phyloP scores from a whole-genome alignment of 257 asterid species.

The Solanum rostratum region DNA sequence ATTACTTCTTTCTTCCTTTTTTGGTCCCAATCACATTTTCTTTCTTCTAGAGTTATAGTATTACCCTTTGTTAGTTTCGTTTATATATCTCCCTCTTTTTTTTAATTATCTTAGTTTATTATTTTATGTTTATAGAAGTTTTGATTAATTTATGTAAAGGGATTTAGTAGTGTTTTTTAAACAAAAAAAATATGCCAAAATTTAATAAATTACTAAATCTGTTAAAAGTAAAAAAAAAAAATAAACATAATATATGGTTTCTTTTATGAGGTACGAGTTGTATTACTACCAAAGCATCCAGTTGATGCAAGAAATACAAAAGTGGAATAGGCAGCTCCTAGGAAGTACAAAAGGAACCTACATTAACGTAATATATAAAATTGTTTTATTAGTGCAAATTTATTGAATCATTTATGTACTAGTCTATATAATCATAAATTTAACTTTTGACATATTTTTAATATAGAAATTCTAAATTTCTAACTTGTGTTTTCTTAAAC shows the following conservation, averaged over 20 bases:
- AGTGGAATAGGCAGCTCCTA: too few species aligned
- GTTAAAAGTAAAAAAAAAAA: too few species aligned
- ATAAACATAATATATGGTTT: too few species aligned
- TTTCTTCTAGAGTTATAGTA: background rate
- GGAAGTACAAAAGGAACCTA: too few species aligned
- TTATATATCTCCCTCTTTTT: background rate
- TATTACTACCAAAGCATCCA: too few species aligned
- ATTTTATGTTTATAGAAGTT: background rate
- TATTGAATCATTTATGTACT: background rate
- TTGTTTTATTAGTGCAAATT: background rate
- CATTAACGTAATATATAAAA: background rate
- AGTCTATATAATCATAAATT: background rate
- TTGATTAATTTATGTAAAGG: background rate
- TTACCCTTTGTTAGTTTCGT: background rate
- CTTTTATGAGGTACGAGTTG: too few species aligned
- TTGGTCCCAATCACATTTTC: background rate
- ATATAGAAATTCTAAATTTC: background rate
- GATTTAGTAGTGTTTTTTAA: too few species aligned
- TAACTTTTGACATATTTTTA: background rate
- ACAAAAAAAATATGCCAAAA: background rate
- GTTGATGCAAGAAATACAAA: too few species aligned
- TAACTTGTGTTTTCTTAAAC: background rate
- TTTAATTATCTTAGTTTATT: background rate
- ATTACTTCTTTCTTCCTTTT: too few species aligned
- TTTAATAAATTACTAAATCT: background rate